phyloP scores from a whole-genome alignment of 2,329 filamentous ascomycete species.

The Fusarium agapanthi region DNA sequence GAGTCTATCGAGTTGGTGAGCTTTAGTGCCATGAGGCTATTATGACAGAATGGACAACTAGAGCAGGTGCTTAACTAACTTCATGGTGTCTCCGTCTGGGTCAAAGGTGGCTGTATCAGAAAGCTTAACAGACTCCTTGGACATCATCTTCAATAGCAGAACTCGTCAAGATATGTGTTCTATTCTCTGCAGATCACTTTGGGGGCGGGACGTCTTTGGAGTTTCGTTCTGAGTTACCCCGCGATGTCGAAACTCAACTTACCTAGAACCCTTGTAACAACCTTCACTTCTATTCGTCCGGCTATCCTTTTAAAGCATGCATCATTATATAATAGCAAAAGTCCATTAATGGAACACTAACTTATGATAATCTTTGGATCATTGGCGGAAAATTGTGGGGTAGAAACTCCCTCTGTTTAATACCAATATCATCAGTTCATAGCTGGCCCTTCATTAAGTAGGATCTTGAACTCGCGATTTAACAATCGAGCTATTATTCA shows the following conservation, averaged over 20 bases:
- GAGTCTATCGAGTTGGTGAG: conserved; percentile 1
- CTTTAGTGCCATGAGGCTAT: background rate
- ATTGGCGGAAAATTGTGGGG: background rate
- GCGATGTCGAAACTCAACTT: background rate
- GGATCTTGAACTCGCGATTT: no score
- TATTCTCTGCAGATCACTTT: background rate
- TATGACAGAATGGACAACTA: background rate
- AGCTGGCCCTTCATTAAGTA: background rate
- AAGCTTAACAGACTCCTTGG: accelerated
- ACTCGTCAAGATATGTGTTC: background rate
- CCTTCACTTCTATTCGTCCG: background rate
- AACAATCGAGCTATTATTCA: accelerated
- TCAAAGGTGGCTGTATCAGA: accelerated
- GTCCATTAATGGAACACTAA: background rate
- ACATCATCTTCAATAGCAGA: background rate
- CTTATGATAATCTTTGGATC: background rate
- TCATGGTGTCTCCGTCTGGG: background rate
- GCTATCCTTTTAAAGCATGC: background rate
- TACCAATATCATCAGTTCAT: background rate
- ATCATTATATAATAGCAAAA: background rate
- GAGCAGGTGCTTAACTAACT: background rate
- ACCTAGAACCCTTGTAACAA: background rate
- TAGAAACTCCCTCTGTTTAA: no score
- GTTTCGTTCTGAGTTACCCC: background rate
- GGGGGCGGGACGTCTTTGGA: background rate